Percentiles rank a stretch among this genome's conserved stretches.
phyloP scores from a whole-genome alignment of 2,329 filamentous ascomycete genomes.

The Orbilia javanica region DNA sequence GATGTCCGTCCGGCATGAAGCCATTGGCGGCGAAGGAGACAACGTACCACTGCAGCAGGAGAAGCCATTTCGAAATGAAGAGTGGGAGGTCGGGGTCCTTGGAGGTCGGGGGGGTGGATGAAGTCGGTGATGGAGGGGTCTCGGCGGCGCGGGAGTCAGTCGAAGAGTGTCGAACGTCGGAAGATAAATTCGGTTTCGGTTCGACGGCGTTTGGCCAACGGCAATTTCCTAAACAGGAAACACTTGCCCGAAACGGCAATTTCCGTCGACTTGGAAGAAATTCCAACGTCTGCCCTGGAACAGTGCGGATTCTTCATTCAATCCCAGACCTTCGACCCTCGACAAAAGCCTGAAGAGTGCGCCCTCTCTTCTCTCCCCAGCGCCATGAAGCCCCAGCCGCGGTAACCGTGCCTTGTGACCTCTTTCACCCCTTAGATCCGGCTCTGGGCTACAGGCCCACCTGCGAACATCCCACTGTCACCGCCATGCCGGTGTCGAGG shows the following conservation, averaged over 20 bases:
- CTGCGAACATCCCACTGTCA: not conserved
- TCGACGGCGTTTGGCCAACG: not conserved
- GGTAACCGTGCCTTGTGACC: slow-evolving; percentile 28
- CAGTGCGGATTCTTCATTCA: not conserved
- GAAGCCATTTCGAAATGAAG: slow-evolving; percentile 40
- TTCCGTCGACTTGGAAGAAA: not conserved
- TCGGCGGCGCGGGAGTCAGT: not conserved
- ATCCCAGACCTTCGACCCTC: not conserved
- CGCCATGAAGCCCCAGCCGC: slow-evolving; percentile 36
- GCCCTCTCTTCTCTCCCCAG: slow-evolving; percentile 22
- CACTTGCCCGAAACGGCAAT: not conserved
- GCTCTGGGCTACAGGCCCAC: slow-evolving; percentile 1
- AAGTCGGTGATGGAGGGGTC: not conserved
- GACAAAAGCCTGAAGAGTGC: slow-evolving; percentile 16
- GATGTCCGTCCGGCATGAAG: not conserved
- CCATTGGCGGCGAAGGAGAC: not conserved
- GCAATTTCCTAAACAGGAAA: not conserved
- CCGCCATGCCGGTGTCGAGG: slow-evolving; percentile 44
- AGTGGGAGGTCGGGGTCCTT: not conserved
- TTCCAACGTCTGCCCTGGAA: not conserved
- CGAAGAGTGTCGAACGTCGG: slow-evolving; percentile 7
- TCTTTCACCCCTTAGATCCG: slow-evolving; percentile 4
- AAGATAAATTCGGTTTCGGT: slow-evolving; percentile 12
- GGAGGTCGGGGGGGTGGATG: not conserved
- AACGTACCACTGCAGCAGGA: slow-evolving; percentile 55